Percentiles rank a stretch among this genome's conserved stretches.
Evolutionary conservation across 305 asterid genomes (phyloP).

Genomic region (Nicotiana rustica): DNA sequence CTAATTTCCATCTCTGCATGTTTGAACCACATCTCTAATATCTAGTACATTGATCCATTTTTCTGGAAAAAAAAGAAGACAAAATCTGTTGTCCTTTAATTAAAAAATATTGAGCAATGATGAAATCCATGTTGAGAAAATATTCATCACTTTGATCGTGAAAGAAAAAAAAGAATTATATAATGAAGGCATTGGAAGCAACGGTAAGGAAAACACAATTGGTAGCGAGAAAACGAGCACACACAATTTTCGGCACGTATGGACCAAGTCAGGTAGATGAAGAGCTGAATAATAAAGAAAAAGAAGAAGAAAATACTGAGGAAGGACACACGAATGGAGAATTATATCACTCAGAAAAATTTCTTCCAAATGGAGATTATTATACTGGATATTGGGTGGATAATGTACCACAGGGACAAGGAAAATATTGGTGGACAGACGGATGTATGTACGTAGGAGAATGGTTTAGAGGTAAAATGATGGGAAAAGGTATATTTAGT

Average conservation of each 20-base stretch:
- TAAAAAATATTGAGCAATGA: conserved; percentile 11
- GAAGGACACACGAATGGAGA: conserved; percentile 56
- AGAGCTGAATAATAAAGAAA: conserved; percentile 37
- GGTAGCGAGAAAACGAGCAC: conserved; percentile 77
- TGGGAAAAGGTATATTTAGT: conserved; percentile 65
- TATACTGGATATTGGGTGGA: conserved; percentile 71
- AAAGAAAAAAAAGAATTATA: neutral
- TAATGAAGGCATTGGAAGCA: conserved; percentile 88
- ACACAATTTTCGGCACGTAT: conserved; percentile 64
- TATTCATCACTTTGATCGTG: neutral
- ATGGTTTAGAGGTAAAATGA: conserved; percentile 68
- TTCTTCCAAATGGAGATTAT: conserved; percentile 75
- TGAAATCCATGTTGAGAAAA: conserved; percentile 16
- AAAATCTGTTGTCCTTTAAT: neutral
- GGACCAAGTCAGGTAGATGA: conserved; percentile 54
- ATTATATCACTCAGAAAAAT: conserved; percentile 61
- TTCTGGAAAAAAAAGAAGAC: conserved; percentile 30
- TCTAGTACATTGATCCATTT: conserved; percentile 13
- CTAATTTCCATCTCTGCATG: neutral
- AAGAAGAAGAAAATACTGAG: conserved; percentile 37
- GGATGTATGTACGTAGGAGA: conserved; percentile 84
- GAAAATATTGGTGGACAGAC: conserved; percentile 83
- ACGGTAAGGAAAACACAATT: conserved; percentile 77
- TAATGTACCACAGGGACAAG: conserved; percentile 69
- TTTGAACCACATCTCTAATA: neutral